phyloP scores from a whole-genome alignment of 805 yeast genomes.

The Candida rishiriensis region DNA sequence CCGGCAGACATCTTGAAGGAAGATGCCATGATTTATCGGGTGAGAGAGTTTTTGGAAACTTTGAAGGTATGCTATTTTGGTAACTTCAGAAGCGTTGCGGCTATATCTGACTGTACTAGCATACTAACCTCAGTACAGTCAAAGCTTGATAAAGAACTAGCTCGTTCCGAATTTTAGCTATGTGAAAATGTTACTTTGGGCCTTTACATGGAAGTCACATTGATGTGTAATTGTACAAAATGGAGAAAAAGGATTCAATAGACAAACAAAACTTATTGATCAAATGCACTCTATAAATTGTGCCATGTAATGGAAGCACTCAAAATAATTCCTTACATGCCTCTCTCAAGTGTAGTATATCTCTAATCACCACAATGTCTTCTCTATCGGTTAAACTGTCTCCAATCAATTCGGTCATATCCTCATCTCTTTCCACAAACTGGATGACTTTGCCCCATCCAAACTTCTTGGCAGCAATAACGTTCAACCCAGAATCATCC shows the following conservation, averaged over 20 bases:
- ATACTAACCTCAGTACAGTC: conserved; percentile 12
- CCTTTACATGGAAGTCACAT: not conserved
- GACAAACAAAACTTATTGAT: not conserved
- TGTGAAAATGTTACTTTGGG: not conserved
- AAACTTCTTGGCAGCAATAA: conserved; percentile 62
- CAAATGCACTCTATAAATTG: not conserved
- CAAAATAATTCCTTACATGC: conserved; percentile 49
- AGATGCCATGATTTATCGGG: conserved; percentile 10
- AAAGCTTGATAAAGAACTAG: conserved; percentile 16
- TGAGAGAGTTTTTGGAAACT: conserved; percentile 5
- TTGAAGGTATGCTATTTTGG: conserved; percentile 17
- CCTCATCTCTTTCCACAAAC: conserved; percentile 67
- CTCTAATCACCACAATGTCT: conserved; percentile 50
- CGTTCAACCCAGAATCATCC: conserved; percentile 83
- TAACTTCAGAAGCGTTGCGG: conserved; percentile 12
- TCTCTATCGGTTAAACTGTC: conserved; percentile 32
- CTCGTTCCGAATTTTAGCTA: conserved; percentile 10
- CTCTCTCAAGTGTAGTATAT: conserved; percentile 50
- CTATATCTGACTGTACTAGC: conserved; percentile 18
- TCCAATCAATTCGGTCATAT: conserved; percentile 33
- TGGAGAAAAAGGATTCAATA: conserved; percentile 1
- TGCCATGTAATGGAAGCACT: not conserved
- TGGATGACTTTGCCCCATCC: conserved; percentile 75
- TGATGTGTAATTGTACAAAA: not conserved
- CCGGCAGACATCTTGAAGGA: conserved; percentile 4